A percentile compares a stretch with the other conserved stretches of the same genome.
Evolutionary conservation across 208 protist species (phyloP).

Genomic region (Trypanosoma grayi): DNA sequence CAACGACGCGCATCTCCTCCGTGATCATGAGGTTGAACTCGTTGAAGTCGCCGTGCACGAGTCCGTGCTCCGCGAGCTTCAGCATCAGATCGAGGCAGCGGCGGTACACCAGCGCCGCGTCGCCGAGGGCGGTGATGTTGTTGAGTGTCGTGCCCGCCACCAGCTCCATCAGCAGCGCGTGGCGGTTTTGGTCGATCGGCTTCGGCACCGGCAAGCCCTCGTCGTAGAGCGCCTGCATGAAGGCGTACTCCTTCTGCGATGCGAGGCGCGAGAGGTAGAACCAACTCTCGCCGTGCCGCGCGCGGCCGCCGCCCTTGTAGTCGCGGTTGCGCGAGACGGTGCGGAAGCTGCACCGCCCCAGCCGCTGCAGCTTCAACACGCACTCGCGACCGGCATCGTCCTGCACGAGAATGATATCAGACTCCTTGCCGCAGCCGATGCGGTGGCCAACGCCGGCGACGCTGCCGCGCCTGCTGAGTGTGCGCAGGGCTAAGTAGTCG

Average conservation of each 20-base stretch:
- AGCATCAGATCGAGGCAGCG: conserved; percentile 93
- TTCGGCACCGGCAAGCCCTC: conserved; percentile 96
- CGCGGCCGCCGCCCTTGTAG: conserved; percentile 89
- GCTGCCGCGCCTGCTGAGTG: conserved; percentile 91
- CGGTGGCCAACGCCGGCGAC: conserved; percentile 92
- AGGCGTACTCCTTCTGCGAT: conserved; percentile 97
- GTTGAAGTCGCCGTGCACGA: conserved; percentile 99
- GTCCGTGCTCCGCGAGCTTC: conserved; percentile 90
- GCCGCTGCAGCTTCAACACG: conserved; percentile 94
- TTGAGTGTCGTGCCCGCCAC: conserved; percentile 93
- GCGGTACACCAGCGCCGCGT: conserved; percentile 90
- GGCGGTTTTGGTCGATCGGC: conserved; percentile 98
- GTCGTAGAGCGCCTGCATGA: conserved; percentile 97
- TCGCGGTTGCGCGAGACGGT: conserved; percentile 96
- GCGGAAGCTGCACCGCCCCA: conserved; percentile 98
- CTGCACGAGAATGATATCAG: conserved; percentile 94
- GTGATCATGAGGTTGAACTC: conserved; percentile 99
- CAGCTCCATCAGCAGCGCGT: conserved; percentile 97
- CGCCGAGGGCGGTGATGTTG: conserved; percentile 85
- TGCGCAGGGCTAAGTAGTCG: conserved; percentile 98
- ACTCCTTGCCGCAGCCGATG: conserved; percentile 99
- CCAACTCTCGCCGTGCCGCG: conserved; percentile 94
- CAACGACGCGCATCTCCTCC: conserved; percentile 87
- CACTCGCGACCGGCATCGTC: conserved; percentile 82
- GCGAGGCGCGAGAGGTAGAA: conserved; percentile 98